Evolutionary conservation across 208 protist species (phyloP).

Genomic region (Leishmania tarentolae): DNA sequence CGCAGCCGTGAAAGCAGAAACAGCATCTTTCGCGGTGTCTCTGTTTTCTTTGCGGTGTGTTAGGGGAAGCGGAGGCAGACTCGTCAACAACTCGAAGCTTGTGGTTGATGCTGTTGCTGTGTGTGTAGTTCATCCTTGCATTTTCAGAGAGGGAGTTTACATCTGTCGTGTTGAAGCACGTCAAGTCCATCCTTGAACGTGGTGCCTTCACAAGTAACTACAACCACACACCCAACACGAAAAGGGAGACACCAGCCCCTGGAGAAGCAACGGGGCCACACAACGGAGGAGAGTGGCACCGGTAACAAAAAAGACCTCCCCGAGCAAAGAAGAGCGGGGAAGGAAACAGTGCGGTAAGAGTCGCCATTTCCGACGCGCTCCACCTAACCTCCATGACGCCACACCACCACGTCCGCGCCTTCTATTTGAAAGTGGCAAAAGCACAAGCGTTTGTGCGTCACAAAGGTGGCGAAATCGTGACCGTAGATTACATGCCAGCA

Average conservation of each 20-base stretch:
- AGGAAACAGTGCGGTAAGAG: not conserved
- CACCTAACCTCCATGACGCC: constrained; percentile 71
- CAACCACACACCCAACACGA: not conserved
- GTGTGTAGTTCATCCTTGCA: not conserved
- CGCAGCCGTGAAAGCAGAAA: not conserved
- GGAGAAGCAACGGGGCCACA: not conserved
- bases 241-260: not conserved
- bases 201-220: not conserved
- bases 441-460: constrained; percentile 69
- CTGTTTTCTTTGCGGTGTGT: not conserved
- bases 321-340: not conserved
- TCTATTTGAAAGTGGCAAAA: constrained; percentile 86
- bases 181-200: not conserved
- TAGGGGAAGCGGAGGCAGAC: not conserved
- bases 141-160: not conserved
- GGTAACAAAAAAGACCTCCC: not conserved
- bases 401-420: constrained; percentile 80
- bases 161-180: not conserved
- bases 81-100: not conserved
- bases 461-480: constrained; percentile 76
- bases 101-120: not conserved
- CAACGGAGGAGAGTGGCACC: not conserved
- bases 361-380: not conserved
- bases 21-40: not conserved
- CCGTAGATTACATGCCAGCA: constrained; percentile 89